These are phyloP conservation scores for Nothomitra cinnamomea DNA, from an alignment of 2,329 filamentous ascomycete genomes.

Conservation along the genomic window DNA sequence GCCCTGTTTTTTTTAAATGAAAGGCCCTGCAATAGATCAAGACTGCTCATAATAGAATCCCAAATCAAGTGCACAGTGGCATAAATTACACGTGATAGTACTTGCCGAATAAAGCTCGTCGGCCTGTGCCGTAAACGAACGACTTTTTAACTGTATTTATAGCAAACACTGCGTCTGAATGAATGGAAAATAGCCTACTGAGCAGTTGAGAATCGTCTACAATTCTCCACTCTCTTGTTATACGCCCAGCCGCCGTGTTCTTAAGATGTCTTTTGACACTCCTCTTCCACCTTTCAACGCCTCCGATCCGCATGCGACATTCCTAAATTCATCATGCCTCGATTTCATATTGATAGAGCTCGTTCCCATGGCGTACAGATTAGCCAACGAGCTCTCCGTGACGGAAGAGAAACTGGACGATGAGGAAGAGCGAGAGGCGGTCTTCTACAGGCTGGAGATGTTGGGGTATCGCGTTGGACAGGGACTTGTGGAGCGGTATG, in stretches of 20 bases:
- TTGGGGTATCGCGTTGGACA: conserved; percentile 85
- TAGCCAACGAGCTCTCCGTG: conserved; percentile 55
- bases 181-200: no score
- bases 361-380: conserved; percentile 79
- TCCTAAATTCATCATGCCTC: conserved; percentile 70
- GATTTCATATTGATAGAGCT: conserved; percentile 94
- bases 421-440: conserved; percentile 69
- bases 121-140: no score
- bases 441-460: conserved; percentile 68
- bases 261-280: conserved; percentile 54
- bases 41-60: no score
- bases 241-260: background rate
- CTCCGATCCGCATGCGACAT: conserved; percentile 56
- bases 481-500: conserved; percentile 76
- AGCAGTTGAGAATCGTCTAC: no score
- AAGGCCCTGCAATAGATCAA: no score
- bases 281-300: conserved; percentile 46
- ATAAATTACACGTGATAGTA: no score
- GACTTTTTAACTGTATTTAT: no score
- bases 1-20: background rate
- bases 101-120: no score
- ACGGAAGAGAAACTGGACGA: conserved; percentile 42
- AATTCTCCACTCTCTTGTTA: background rate
- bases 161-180: no score
- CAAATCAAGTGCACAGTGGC: no score